Evolutionary conservation across 495 filamentous ascomycete species (phyloP), one percentile per base, ranked within the genome.

Genomic region (Rostrohypoxylon terebratum): DNA sequence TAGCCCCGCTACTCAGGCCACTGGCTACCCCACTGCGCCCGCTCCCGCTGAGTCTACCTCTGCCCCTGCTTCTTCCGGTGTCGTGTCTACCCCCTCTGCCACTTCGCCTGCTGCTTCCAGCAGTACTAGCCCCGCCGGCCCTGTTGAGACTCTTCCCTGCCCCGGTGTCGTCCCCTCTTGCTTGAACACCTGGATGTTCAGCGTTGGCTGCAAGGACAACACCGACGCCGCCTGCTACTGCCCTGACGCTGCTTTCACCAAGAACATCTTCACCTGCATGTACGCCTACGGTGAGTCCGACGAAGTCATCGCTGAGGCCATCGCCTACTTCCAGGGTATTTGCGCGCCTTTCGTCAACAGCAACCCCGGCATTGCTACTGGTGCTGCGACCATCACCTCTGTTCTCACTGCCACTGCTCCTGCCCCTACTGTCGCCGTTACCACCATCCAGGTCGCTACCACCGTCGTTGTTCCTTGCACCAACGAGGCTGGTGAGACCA

Each of bases 101-200:
- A 64, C 59, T 8, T 40, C n/a, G 28, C 25, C 57, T 53, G 58
- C 83, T 38, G 72, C 83, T 47, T 75, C 65, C 53, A 80, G 80
- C 36, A 9, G 34, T 38, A 71, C 76, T 58, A 79, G 77, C 31
- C 77, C 83, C 21, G 77, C 80, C n/a, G 76, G 69, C 31, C 73
- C 77, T n/a, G 67, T 69, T 34, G 73, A 78, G 66, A 84, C 83
- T 40, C 81, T 82, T 21, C 80, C 83, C 45, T 93, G 90, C 86
- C 94, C 94, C 54, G 82, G 82, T 63, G 86, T 92, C 44, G 90
- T 98, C 14, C 94, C 94, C 60, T 89, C 89, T 69, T 98, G 95
- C 84, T 85, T 98, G 82, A 96, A 97, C 88, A 97, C 95, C 73
- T 98, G 93, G 93, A 80, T 96, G 71, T 88, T 90, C 73, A 83